Conservation (phyloP, 768 basidiomycete genomes). For the Mycena haematopus region DNA sequence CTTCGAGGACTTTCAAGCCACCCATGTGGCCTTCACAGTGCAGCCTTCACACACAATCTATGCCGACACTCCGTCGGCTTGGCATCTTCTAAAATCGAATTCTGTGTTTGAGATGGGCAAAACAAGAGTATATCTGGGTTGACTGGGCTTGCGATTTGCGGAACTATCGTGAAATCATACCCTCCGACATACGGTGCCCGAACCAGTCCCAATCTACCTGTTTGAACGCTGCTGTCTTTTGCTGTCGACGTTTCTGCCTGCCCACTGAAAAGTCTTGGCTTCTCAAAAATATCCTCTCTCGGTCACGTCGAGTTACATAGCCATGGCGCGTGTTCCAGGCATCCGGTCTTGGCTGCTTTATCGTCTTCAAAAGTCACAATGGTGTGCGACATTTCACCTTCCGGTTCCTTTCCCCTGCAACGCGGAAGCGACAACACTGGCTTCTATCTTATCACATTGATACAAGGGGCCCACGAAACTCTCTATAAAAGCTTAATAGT, state of each 20-base stretch:
- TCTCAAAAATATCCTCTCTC: background rate
- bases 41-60: slow-evolving; percentile 7
- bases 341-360: background rate
- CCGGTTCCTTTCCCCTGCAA: background rate
- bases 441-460: slow-evolving; percentile 21
- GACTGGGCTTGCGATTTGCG: no score
- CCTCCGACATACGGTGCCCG: background rate
- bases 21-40: no score
- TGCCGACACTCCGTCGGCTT: slow-evolving; percentile 2
- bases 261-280: no score
- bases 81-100: slow-evolving; percentile 3
- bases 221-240: no score
- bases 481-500: background rate
- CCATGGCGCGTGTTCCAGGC: no score
- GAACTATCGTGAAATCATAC: background rate
- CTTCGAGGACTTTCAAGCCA: background rate
- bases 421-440: no score
- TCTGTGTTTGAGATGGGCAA: background rate
- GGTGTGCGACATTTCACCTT: background rate
- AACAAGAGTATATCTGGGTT: no score
- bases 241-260: no score
- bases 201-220: no score
- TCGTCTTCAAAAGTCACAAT: background rate
- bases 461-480: slow-evolving; percentile 3
- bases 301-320: background rate